These are phyloP conservation scores for Exserohilum turcica DNA, from an alignment of 2,329 filamentous ascomycete species.

Conservation along the genomic window DNA sequence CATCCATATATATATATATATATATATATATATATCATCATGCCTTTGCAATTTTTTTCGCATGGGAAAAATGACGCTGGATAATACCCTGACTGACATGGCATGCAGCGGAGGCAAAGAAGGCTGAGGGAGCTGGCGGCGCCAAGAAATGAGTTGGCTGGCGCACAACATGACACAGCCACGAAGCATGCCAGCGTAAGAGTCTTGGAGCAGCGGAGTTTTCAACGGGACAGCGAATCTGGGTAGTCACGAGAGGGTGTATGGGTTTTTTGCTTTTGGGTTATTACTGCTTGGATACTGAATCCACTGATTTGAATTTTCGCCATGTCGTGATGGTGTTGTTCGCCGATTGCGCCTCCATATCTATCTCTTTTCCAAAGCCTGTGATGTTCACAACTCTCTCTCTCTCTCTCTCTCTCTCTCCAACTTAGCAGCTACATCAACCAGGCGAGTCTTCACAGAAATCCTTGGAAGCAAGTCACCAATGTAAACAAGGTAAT, in stretches of 20 bases:
- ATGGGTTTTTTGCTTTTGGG: neutral
- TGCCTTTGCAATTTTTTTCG: neutral
- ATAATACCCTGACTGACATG: neutral
- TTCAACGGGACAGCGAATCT: neutral
- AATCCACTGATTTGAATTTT: no score
- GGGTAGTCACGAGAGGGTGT: neutral
- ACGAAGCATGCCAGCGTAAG: neutral
- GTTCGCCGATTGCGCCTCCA: no score
- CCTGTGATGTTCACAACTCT: no score
- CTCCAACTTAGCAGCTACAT: neutral
- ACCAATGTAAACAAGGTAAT: no score
- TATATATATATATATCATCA: no score
- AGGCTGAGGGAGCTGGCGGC: constrained; percentile 18
- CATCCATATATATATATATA: no score
- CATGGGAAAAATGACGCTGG: neutral
- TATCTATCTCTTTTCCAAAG: no score
- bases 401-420: no score
- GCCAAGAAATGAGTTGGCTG: constrained; percentile 21
- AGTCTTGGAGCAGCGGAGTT: constrained; percentile 3
- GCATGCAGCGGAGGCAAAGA: constrained; percentile 46
- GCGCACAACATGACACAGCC: neutral
- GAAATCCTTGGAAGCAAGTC: neutral
- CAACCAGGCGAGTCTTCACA: neutral
- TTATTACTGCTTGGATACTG: no score
- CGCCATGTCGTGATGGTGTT: no score